These are phyloP conservation scores for Malassezia vespertilionis DNA, from an alignment of 1,284 basidiomycete genomes.

Conservation along the genomic window DNA sequence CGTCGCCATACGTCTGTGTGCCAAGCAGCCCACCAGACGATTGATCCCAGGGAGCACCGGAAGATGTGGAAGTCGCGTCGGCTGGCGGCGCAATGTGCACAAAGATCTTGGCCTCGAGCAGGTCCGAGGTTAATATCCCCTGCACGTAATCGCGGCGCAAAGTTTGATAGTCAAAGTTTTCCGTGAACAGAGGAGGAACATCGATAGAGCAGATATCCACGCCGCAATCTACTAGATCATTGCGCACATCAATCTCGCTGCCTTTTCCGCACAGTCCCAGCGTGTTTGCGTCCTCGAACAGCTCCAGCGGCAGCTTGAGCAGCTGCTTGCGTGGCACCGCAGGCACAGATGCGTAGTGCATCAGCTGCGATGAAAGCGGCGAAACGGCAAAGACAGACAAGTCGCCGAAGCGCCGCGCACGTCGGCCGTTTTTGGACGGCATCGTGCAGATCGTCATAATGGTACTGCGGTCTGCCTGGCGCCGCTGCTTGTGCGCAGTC, in stretches of 20 bases:
- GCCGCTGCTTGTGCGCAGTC: slow-evolving; percentile 72
- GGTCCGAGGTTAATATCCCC: slow-evolving; percentile 87
- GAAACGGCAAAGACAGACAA: slow-evolving; percentile 32
- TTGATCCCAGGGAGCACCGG: slow-evolving; percentile 10
- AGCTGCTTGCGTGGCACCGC: slow-evolving; percentile 29
- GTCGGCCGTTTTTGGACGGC: slow-evolving; percentile 19
- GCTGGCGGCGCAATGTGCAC: slow-evolving; percentile 61
- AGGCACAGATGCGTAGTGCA: slow-evolving; percentile 46
- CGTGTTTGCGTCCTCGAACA: slow-evolving; percentile 24
- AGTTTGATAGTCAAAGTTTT: slow-evolving; percentile 96
- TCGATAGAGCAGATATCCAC: slow-evolving; percentile 58
- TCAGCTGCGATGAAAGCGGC: slow-evolving; percentile 40
- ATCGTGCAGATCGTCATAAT: slow-evolving; percentile 64
- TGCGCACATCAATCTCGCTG: slow-evolving; percentile 64
- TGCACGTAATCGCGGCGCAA: slow-evolving; percentile 85
- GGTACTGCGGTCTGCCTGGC: slow-evolving; percentile 75
- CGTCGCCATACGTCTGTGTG: slow-evolving; percentile 70
- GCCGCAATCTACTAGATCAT: slow-evolving; percentile 74
- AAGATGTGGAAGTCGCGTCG: slow-evolving; percentile 59
- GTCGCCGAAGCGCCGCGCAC: slow-evolving; percentile 26
- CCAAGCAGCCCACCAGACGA: slow-evolving; percentile 31
- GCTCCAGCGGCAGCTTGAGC: slow-evolving; percentile 40
- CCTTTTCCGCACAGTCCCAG: slow-evolving; percentile 20
- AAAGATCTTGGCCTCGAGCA: slow-evolving; percentile 87
- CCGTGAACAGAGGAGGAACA: slow-evolving; percentile 87